Evolutionary conservation across 1,284 basidiomycete genomes (phyloP).

Genomic region (Xerocomus nothofagi): DNA sequence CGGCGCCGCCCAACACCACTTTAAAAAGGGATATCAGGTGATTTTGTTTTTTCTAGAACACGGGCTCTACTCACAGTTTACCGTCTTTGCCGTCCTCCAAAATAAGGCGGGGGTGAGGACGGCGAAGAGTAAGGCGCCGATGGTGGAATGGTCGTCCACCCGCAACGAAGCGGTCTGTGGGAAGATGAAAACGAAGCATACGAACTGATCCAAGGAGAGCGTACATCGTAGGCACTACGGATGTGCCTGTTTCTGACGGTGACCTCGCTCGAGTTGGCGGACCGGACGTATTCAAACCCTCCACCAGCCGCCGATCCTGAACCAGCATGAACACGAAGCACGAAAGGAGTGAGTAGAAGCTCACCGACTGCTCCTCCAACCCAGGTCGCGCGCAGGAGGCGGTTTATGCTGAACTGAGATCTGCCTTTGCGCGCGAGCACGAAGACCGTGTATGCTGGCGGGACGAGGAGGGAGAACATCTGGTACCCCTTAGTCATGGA

Average conservation of each 20-base stretch:
- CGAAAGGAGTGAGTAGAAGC: neutral
- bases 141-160: constrained; percentile 67
- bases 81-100: constrained; percentile 59
- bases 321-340: constrained; percentile 2
- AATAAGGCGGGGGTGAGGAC: constrained; percentile 64
- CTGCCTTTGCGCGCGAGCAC: constrained; percentile 54
- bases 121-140: constrained; percentile 61
- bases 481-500: constrained; percentile 67
- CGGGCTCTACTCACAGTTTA: constrained; percentile 49
- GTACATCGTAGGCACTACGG: constrained; percentile 56
- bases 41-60: neutral
- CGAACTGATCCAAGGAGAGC: constrained; percentile 8
- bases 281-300: constrained; percentile 45
- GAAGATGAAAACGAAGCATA: neutral
- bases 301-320: constrained; percentile 42
- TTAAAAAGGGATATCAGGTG: constrained; percentile 1
- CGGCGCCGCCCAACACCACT: constrained; percentile 71
- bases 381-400: constrained; percentile 68
- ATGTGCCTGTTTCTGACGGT: constrained; percentile 43
- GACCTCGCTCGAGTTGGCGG: constrained; percentile 41
- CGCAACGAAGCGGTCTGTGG: constrained; percentile 54
- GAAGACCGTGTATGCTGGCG: constrained; percentile 56
- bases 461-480: constrained; percentile 56
- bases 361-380: constrained; percentile 56
- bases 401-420: constrained; percentile 54